phyloP scores from a whole-genome alignment of 1,139 yeast species.

The Yamadazyma jaroonii region DNA sequence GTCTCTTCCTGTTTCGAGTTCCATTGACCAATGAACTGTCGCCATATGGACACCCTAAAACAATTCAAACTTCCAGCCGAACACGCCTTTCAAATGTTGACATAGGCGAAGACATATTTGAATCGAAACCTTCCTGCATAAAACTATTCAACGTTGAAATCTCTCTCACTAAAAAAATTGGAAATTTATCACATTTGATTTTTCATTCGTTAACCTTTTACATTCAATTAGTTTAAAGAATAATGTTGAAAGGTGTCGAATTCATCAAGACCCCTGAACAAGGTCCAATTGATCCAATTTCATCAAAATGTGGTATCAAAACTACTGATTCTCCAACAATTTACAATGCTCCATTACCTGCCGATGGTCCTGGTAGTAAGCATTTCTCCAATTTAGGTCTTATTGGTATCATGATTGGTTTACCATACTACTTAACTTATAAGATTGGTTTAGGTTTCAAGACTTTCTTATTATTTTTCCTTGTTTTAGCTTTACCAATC shows the following conservation, averaged over 20 bases:
- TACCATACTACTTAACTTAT: constrained; percentile 64
- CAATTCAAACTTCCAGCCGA: no score
- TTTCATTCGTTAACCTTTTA: no score
- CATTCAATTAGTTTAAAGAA: background rate
- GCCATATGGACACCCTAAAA: no score
- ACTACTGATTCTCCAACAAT: constrained; percentile 72
- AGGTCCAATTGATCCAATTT: constrained; percentile 46
- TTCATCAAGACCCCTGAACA: constrained; percentile 62
- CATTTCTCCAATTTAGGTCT: constrained; percentile 68
- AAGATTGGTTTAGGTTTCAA: constrained; percentile 74
- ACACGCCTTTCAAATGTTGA: no score
- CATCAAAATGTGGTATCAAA: constrained; percentile 53
- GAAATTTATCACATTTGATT: background rate
- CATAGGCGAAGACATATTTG: no score
- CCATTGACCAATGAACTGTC: no score
- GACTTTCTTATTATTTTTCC: constrained; percentile 55
- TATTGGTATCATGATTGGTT: constrained; percentile 46
- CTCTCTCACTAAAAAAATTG: background rate
- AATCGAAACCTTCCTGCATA: background rate
- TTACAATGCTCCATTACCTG: constrained; percentile 83
- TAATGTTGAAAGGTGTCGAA: constrained; percentile 39
- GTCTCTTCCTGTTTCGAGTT: no score
- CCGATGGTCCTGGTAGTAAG: constrained; percentile 87
- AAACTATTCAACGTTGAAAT: constrained; percentile 1
- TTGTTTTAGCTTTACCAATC: constrained; percentile 62